Percentiles rank a stretch among this genome's conserved stretches.
Conservation (phyloP, 2,329 filamentous ascomycete genomes). For the Cytospora mali region DNA sequence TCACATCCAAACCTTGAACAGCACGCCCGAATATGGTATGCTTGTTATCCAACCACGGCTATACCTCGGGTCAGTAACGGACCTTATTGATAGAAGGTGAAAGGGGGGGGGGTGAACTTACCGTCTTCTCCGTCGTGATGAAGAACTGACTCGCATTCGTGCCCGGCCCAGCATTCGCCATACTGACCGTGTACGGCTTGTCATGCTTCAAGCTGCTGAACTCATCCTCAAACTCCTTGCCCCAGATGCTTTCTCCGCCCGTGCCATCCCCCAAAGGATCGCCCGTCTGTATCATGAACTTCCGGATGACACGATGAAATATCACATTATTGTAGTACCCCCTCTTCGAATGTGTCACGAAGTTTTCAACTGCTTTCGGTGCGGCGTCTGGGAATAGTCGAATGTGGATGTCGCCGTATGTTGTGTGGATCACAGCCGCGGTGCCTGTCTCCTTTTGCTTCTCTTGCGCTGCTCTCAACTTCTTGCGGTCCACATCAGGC, state of each 20-base stretch:
- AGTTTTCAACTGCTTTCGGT: constrained; percentile 95
- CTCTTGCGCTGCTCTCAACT: constrained; percentile 57
- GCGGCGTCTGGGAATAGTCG: constrained; percentile 91
- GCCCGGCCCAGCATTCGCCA: constrained; percentile 95
- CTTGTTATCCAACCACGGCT: constrained; percentile 92
- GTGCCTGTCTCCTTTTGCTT: constrained; percentile 74
- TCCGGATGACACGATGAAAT: constrained; percentile 94
- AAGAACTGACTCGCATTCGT: constrained; percentile 98
- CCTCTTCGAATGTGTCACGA: constrained; percentile 84
- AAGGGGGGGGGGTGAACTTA: constrained; percentile 49
- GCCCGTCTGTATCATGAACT: constrained; percentile 95
- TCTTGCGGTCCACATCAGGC: constrained; percentile 65
- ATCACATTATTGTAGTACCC: constrained; percentile 98
- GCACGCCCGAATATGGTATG: constrained; percentile 95
- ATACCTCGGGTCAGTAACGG: constrained; percentile 34
- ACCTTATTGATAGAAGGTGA: background rate
- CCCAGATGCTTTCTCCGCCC: constrained; percentile 90
- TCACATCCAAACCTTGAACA: constrained; percentile 87
- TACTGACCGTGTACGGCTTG: constrained; percentile 93
- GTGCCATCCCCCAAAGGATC: constrained; percentile 88
- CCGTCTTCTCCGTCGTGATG: constrained; percentile 95
- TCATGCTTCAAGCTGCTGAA: constrained; percentile 91
- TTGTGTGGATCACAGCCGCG: constrained; percentile 86
- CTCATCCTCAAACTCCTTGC: constrained; percentile 89
- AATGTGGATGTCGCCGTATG: constrained; percentile 89